A percentile compares a stretch with the other conserved stretches of the same genome.
Evolutionary conservation across 129 eudicot species (phyloP).

Genomic region (Gnaphalium uliginosum): DNA sequence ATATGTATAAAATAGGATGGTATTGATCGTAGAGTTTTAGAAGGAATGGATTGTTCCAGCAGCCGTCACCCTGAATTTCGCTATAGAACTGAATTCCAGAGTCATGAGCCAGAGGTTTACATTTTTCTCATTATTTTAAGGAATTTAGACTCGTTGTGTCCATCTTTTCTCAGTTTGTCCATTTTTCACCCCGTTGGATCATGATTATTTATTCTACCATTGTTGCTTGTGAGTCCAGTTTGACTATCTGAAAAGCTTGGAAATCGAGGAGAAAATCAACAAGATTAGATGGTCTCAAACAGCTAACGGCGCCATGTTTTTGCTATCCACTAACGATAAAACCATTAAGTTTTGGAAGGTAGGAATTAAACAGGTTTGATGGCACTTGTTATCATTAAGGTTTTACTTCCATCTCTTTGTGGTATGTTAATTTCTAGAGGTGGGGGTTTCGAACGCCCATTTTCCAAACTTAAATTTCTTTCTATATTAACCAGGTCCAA

Average conservation of each 20-base stretch:
- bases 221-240: constrained; percentile 58
- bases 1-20: constrained; percentile 58
- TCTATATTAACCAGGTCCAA: constrained; percentile 65
- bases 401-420: neutral
- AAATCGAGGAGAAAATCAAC: constrained; percentile 96
- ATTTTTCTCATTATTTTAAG: neutral
- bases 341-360: constrained; percentile 98
- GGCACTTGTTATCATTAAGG: neutral
- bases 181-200: neutral
- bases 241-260: constrained; percentile 96
- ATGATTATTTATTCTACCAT: constrained; percentile 2
- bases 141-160: neutral
- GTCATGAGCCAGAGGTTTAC: constrained; percentile 95
- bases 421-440: neutral
- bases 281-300: constrained; percentile 95
- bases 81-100: constrained; percentile 95
- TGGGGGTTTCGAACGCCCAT: neutral
- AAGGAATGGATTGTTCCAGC: constrained; percentile 70
- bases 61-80: constrained; percentile 90
- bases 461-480: neutral
- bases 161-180: neutral
- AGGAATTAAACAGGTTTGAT: constrained; percentile 12
- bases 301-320: constrained; percentile 70
- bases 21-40: constrained; percentile 66
- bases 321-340: constrained; percentile 96